Conservation (phyloP, 2,329 filamentous ascomycete species). For the Trichophyton verrucosum region DNA sequence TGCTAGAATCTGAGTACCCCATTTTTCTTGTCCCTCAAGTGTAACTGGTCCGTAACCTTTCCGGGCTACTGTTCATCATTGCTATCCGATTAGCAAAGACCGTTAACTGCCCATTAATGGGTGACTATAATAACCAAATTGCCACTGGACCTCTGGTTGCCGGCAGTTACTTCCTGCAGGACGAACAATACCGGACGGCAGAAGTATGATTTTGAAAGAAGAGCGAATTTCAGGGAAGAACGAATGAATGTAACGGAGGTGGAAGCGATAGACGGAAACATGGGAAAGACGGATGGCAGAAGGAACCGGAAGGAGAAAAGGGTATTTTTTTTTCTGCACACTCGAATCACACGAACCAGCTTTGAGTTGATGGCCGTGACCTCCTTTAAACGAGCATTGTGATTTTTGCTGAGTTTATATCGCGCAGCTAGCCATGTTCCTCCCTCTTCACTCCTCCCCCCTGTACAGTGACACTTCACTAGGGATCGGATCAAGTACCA, state of each 20-base stretch:
- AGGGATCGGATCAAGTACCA: background rate
- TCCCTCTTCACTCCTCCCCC: background rate
- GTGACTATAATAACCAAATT: background rate
- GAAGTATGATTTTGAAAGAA: background rate
- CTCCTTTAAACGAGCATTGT: background rate
- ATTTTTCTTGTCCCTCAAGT: background rate
- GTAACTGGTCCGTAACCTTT: conserved; percentile 2
- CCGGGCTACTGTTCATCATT: background rate
- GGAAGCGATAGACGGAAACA: background rate
- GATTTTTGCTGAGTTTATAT: background rate
- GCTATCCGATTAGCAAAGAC: background rate
- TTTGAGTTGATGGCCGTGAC: background rate
- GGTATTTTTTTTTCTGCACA: background rate
- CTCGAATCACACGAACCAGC: background rate
- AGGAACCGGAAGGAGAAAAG: background rate
- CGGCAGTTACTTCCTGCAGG: background rate
- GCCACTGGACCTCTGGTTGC: background rate
- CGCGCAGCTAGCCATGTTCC: background rate
- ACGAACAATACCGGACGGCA: background rate
- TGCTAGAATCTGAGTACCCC: conserved; percentile 3
- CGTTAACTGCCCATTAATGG: background rate
- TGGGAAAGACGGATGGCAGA: background rate
- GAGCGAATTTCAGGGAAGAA: background rate
- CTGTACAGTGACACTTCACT: background rate
- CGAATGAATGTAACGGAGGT: background rate